phyloP scores from a whole-genome alignment of 1,284 basidiomycete species.

The Inonotus hispidus region DNA sequence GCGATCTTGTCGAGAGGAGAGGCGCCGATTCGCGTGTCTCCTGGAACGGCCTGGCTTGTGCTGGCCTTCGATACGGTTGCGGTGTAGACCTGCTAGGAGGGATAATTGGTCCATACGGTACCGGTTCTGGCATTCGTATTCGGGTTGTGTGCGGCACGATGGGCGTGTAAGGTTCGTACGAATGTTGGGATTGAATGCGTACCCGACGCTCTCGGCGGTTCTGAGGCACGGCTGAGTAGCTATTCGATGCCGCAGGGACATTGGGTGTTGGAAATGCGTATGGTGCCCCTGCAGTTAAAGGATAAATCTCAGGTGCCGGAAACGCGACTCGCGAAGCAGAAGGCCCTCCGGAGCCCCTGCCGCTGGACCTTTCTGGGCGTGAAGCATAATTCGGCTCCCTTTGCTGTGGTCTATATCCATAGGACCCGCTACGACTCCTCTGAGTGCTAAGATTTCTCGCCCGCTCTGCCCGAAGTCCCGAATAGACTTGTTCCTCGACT shows the following conservation, averaged over 20 bases:
- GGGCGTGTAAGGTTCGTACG: background rate
- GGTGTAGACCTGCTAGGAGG: background rate
- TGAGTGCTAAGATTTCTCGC: background rate
- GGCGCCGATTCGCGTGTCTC: background rate
- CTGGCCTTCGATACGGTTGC: background rate
- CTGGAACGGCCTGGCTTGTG: background rate
- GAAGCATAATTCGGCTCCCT: background rate
- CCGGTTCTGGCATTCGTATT: background rate
- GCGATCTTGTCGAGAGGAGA: background rate
- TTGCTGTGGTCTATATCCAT: background rate
- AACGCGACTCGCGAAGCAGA: background rate
- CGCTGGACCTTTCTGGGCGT: background rate
- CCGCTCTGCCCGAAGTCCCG: background rate
- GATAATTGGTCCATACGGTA: background rate
- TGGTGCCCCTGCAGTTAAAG: background rate
- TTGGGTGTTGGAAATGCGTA: background rate
- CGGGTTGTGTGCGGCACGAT: background rate
- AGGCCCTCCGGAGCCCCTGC: background rate
- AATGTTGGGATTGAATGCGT: background rate
- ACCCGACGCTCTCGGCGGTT: background rate
- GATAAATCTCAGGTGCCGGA: background rate
- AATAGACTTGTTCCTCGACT: background rate
- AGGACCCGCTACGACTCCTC: background rate
- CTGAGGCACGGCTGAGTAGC: background rate
- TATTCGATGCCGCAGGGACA: background rate